A percentile compares a stretch with the other conserved stretches of the same genome.
Conservation (phyloP, 2,329 filamentous ascomycete species). For the Microdochium nivale region DNA sequence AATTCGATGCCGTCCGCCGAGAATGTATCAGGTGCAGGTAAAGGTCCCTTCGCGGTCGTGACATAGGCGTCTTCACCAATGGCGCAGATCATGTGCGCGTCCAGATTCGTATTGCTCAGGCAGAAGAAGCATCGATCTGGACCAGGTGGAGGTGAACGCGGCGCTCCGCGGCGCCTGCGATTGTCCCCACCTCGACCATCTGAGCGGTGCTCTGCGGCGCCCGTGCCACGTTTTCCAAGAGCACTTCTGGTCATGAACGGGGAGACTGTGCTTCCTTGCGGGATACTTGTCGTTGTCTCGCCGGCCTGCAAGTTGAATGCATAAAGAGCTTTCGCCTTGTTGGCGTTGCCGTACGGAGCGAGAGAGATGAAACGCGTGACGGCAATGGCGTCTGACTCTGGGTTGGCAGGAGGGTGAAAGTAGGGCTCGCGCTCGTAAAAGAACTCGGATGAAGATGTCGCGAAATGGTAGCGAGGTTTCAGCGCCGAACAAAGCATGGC, state of each 20-base stretch:
- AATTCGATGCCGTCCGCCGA: constrained; percentile 56
- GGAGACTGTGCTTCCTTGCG: constrained; percentile 64
- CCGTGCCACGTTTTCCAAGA: constrained; percentile 45
- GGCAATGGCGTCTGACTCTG: constrained; percentile 38
- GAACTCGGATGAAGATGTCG: constrained; percentile 52
- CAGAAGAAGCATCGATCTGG: constrained; percentile 92
- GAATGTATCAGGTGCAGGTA: constrained; percentile 66
- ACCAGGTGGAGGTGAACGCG: constrained; percentile 49
- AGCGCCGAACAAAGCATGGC: constrained; percentile 70
- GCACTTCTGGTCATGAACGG: constrained; percentile 51
- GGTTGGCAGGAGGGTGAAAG: constrained; percentile 49
- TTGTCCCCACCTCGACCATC: constrained; percentile 34
- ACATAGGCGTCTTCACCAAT: constrained; percentile 84
- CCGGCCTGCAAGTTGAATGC: constrained; percentile 65
- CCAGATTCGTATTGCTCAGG: constrained; percentile 75
- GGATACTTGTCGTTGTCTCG: constrained; percentile 51
- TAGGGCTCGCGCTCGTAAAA: constrained; percentile 94
- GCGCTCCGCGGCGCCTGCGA: constrained; percentile 29
- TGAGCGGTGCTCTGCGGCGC: constrained; percentile 25
- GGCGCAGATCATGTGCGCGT: constrained; percentile 80
- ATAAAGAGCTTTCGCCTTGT: constrained; percentile 75
- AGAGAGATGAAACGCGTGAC: constrained; percentile 88
- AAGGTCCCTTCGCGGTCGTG: constrained; percentile 84
- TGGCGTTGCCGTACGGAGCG: constrained; percentile 65
- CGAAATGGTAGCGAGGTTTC: constrained; percentile 89